Evolutionary conservation across 805 yeast species (phyloP), one percentile per base, ranked within the genome.

Genomic region (Candida nitratophila): DNA sequence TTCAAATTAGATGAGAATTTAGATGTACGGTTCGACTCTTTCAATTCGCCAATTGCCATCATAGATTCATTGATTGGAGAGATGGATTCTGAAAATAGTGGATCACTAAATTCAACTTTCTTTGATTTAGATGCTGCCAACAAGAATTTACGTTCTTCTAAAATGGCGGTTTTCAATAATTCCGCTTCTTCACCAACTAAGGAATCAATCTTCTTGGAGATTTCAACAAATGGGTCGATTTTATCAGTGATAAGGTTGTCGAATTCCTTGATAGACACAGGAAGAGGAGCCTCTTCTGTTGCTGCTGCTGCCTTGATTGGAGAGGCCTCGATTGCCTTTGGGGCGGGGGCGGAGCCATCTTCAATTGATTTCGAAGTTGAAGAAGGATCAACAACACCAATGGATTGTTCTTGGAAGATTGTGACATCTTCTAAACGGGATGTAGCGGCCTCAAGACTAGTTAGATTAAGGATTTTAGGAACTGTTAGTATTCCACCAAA

Each of bases 371-470:
- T 32, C 21, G 50, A 51, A 26, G 36, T 44, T 37, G 44, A 34
- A 8, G 42, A 8, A 6, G 34, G 17, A n/a, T n/a, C n/a, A n/a
- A 2, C 22, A 26, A 36, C 47, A 38, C 65, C 68, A 42, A 69
- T 56, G 40, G 76, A 70, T 33, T 77, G 79, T 53, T 82, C 86
- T 59, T 87, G 95, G 61, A 74, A 81, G 43, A 84, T 74, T 27
- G 95, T 86, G 39, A 89, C 80, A 61, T 89, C 96, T 58, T 89
- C 97, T 53, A 89, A 77, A 40, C 97, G 79, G 6, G 96, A 83
- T 10, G 97, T 87, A 31, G 96, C 96, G 15, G 95, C 91, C 63
- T 89, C 97, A 54, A 89, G 76, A 52, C 95, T 75, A 56, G 17
- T 21, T 15, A 34, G 30, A 11, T 37, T 21, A n/a, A 38, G 27